Evolutionary conservation across 306 rosid species (phyloP).

Genomic region (Medicago ruthenica): DNA sequence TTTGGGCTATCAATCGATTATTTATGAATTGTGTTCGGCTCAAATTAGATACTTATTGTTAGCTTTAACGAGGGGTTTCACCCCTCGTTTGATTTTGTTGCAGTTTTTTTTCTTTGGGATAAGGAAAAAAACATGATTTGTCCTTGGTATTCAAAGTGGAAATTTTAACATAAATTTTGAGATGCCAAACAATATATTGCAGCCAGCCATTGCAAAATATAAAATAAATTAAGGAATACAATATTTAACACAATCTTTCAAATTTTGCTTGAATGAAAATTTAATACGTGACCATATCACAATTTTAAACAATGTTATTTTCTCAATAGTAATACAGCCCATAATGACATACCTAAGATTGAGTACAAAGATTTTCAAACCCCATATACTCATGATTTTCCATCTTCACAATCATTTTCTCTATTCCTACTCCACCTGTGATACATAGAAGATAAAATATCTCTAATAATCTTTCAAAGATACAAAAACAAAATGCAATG

Average conservation of each 20-base stretch:
- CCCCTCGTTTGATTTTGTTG: no score
- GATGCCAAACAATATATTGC: conserved; percentile 23
- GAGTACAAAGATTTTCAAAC: conserved; percentile 65
- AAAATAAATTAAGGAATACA: conserved; percentile 25
- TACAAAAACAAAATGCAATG: not conserved
- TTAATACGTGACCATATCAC: conserved; percentile 30
- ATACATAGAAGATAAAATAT: not conserved
- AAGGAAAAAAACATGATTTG: not conserved
- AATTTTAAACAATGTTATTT: no score
- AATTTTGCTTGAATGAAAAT: conserved; percentile 38
- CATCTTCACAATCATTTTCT: conserved; percentile 74
- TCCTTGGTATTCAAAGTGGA: not conserved
- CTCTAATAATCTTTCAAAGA: not conserved
- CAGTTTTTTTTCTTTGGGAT: no score
- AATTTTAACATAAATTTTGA: conserved; percentile 14
- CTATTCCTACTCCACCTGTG: conserved; percentile 84
- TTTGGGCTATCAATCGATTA: no score
- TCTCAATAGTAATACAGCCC: no score
- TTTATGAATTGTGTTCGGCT: no score
- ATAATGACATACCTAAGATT: conserved; percentile 49
- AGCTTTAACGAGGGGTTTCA: no score
- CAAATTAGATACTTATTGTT: no score
- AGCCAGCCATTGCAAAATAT: conserved; percentile 26
- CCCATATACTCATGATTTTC: conserved; percentile 79
- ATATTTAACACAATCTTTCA: conserved; percentile 28